Base-by-base conservation (phyloP, 345 rosid species). In the Stellera chamaejasme region DNA sequence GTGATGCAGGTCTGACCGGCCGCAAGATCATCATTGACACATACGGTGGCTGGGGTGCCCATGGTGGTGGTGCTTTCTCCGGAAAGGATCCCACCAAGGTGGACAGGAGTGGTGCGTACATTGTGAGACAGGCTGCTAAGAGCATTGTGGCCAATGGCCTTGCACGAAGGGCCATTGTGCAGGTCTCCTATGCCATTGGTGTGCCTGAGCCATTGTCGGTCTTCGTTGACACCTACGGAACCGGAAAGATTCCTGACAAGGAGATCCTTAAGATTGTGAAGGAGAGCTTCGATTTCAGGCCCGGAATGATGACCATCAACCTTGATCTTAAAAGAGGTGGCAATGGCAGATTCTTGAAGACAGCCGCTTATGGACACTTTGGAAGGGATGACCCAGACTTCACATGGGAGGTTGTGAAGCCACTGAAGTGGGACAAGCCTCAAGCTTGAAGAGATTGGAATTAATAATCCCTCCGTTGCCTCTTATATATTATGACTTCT, bases 391-490 rank as follows among this genome's bases (percentile, higher is more conserved):
- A 77, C 45, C 27, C 68, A 3, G 74, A 77, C 55, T 77, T 74
- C 74, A 68, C 79, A 13, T 77, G 82, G 79, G 82, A 77, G 72
- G 79, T 71, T 14, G 79, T 68, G 52, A 77, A 74, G 65, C 72
- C 74, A 46, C 72, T 74, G 63, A 68, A 71, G 66, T 61, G 61
- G 28, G 69, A 75, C 47, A 69, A 66, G 55, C 60, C 61, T 11
- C 65, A 64, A 54, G n/a, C 25, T 42, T 54, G 25, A 54, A 13
- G 39, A 32, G 39, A 32, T 32, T 32, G 39, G 39, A 32, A 32
- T 32, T 5, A 32, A 32, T 32, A 32, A 32, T 32, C 9, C 39
- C 5, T 32, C 9, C 39, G 10, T 3, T 32, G 39, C 39, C 39
- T 32, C 39, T 32, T 32, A 32, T 32, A 32, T 32, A 32, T 32